Conservation (phyloP, 352 stramenopile genomes). For the Globisporangium heterothallicum region DNA sequence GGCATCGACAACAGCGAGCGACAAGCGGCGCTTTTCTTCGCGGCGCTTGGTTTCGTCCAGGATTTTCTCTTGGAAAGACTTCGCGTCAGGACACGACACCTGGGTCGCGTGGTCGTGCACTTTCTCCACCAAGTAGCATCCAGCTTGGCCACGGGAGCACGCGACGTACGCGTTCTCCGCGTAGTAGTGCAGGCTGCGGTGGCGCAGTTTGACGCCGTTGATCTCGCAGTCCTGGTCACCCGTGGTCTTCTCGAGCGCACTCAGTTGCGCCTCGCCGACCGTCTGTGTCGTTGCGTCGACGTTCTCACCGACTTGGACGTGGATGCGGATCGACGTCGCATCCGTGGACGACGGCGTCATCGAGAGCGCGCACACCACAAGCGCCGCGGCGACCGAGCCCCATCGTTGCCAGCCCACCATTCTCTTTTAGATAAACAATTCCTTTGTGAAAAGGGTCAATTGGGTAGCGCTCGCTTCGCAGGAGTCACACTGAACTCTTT, state of each 20-base stretch:
- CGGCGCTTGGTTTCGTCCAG: constrained; percentile 18
- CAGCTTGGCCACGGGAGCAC: constrained; percentile 50
- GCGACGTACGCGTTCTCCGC: constrained; percentile 65
- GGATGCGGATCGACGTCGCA: constrained; percentile 30
- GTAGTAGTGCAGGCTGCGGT: constrained; percentile 71
- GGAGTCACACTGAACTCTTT: constrained; percentile 1
- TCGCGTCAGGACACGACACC: constrained; percentile 43
- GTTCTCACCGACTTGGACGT: constrained; percentile 13
- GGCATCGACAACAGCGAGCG: constrained; percentile 54
- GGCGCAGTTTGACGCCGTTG: constrained; percentile 44
- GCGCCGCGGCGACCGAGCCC: constrained; percentile 9
- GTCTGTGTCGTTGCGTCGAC: background rate
- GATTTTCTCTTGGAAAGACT: constrained; percentile 30
- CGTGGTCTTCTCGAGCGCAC: constrained; percentile 3
- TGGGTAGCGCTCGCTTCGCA: no score
- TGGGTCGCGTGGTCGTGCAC: constrained; percentile 54
- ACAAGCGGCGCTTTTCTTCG: constrained; percentile 39
- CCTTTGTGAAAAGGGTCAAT: no score
- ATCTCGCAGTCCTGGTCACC: constrained; percentile 41
- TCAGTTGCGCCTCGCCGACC: background rate
- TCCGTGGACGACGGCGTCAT: constrained; percentile 13
- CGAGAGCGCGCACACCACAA: constrained; percentile 6
- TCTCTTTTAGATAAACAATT: background rate
- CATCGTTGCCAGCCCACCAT: constrained; percentile 17
- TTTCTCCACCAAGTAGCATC: constrained; percentile 61